Conservation (phyloP, 768 basidiomycete species). For the Podaxis carcinomalis region DNA sequence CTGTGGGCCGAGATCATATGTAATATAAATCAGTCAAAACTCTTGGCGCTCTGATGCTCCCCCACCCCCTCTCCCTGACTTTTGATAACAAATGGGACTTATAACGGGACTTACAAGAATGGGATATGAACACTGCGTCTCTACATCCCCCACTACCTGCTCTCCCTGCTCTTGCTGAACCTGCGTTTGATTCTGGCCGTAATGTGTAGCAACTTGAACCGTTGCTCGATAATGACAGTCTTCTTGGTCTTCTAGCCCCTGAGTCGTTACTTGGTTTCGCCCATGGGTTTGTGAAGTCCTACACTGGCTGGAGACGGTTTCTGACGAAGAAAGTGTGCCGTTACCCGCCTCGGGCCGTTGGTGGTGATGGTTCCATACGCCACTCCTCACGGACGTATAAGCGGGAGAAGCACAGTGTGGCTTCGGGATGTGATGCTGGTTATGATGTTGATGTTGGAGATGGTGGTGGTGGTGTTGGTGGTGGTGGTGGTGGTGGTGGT, state of each 20-base stretch:
- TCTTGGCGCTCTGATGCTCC: too few species aligned
- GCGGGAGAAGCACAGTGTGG: neutral
- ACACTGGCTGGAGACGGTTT: neutral
- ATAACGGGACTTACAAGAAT: too few species aligned
- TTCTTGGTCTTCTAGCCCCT: neutral
- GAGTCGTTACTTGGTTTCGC: neutral
- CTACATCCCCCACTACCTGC: neutral
- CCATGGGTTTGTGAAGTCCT: neutral
- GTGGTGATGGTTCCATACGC: neutral
- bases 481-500: neutral
- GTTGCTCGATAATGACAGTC: neutral
- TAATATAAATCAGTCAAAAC: too few species aligned
- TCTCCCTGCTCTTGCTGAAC: neutral
- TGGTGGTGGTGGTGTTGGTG: neutral
- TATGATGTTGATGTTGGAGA: neutral
- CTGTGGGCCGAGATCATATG: neutral
- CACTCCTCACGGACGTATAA: neutral
- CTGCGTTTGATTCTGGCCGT: neutral
- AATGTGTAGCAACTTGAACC: neutral
- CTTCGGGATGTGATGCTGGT: neutral
- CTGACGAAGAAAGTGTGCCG: constrained; percentile 28
- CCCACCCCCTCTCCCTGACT: too few species aligned
- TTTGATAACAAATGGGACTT: too few species aligned
- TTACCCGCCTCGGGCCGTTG: constrained; percentile 74
- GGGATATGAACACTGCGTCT: too few species aligned